phyloP scores from a whole-genome alignment of 371 early-diverging fungal genomes.

The Mucor circinelloides region DNA sequence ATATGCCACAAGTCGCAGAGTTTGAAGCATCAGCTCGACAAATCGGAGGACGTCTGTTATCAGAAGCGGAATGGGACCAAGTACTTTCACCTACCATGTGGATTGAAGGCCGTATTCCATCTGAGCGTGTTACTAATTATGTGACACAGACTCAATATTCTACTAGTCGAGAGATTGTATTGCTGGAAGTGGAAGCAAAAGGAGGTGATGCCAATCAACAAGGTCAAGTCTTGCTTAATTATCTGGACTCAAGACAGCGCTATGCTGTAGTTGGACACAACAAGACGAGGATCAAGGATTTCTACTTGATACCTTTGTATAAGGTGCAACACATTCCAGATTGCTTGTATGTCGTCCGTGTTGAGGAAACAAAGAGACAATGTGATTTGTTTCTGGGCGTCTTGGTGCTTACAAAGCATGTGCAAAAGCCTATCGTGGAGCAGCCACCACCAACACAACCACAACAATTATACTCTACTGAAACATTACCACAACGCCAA shows the following conservation, averaged over 20 bases:
- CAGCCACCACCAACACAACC: not conserved
- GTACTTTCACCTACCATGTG: constrained; percentile 62
- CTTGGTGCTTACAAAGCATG: constrained; percentile 48
- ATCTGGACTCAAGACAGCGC: constrained; percentile 62
- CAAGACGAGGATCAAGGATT: constrained; percentile 69
- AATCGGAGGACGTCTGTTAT: constrained; percentile 58
- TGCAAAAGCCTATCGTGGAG: not conserved
- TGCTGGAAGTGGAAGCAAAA: constrained; percentile 54
- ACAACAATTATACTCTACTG: not conserved
- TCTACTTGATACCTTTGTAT: constrained; percentile 71
- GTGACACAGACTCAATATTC: constrained; percentile 57
- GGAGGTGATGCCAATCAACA: constrained; percentile 22
- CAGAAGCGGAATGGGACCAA: constrained; percentile 57
- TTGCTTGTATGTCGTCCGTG: constrained; percentile 50
- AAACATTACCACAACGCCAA: not conserved
- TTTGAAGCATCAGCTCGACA: constrained; percentile 63
- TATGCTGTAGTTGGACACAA: constrained; percentile 75
- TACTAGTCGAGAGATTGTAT: constrained; percentile 59
- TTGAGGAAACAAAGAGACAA: constrained; percentile 41
- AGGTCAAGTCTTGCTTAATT: constrained; percentile 52
- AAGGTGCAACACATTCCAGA: constrained; percentile 56
- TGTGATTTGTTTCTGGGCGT: constrained; percentile 57
- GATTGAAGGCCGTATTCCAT: constrained; percentile 72
- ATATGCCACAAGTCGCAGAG: constrained; percentile 71
- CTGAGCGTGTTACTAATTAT: constrained; percentile 57